phyloP scores from a whole-genome alignment of 257 asterid species.

The Lycium ferocissimum region DNA sequence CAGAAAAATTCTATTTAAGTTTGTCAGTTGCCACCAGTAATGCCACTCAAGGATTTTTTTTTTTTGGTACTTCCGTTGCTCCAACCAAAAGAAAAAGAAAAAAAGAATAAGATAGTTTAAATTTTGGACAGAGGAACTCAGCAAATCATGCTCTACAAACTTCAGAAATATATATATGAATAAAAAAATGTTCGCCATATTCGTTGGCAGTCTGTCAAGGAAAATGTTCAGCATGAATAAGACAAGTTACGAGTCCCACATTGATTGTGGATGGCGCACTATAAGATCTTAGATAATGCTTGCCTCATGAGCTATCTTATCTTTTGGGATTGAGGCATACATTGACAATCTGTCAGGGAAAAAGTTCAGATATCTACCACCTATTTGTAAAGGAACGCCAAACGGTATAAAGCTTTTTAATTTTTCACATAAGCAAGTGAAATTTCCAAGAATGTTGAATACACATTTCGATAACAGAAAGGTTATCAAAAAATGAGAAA shows the following conservation, averaged over 20 bases:
- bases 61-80: neutral
- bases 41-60: neutral
- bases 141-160: constrained; percentile 18
- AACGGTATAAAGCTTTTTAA: neutral
- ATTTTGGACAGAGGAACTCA: neutral
- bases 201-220: neutral
- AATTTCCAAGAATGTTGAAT: neutral
- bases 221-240: neutral
- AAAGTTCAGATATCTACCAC: neutral
- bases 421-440: neutral
- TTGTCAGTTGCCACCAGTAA: neutral
- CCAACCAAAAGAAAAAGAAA: constrained; percentile 8
- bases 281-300: neutral
- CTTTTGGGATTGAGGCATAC: neutral
- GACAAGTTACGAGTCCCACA: neutral
- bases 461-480: neutral
- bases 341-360: neutral
- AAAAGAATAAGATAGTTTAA: neutral
- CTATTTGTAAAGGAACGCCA: neutral
- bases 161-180: constrained; percentile 11
- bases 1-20: neutral
- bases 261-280: constrained; percentile 3
- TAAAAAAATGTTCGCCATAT: neutral
- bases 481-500: neutral
- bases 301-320: constrained; percentile 8